A percentile compares a stretch with the other conserved stretches of the same genome.
Conservation (phyloP, 805 yeast genomes). For the Yamadazyma sp. region DNA sequence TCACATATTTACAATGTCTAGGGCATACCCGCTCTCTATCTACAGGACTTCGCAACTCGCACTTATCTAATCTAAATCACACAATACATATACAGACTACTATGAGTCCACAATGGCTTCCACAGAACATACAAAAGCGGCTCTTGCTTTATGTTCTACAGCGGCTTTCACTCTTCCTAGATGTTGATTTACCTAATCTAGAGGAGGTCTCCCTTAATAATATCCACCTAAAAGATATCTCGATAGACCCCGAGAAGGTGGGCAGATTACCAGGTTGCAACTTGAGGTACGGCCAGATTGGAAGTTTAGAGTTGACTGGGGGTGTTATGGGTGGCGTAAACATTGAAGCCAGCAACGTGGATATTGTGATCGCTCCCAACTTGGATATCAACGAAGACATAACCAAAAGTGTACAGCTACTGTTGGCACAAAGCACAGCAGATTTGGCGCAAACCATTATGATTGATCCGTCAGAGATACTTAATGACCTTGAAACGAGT, state of each 20-base stretch:
- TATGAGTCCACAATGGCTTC: conserved; percentile 56
- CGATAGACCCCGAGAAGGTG: conserved; percentile 70
- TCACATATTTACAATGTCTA: too few species aligned
- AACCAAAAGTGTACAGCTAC: conserved; percentile 41
- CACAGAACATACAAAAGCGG: conserved; percentile 81
- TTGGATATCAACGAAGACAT: conserved; percentile 23
- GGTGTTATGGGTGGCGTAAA: conserved; percentile 71
- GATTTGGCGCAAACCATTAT: conserved; percentile 70
- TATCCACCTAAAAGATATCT: conserved; percentile 55
- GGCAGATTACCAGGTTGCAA: conserved; percentile 61
- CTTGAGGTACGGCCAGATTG: conserved; percentile 61
- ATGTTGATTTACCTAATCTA: conserved; percentile 74
- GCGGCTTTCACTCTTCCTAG: conserved; percentile 78
- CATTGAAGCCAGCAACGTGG: conserved; percentile 56
- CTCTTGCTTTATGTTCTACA: conserved; percentile 76
- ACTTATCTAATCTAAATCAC: not conserved
- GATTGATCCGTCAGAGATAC: too few species aligned
- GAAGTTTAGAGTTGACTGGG: conserved; percentile 52
- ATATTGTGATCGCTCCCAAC: conserved; percentile 41
- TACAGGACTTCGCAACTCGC: too few species aligned
- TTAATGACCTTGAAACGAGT: not conserved
- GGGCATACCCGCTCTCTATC: too few species aligned
- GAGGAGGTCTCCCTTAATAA: conserved; percentile 69
- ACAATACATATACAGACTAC: not conserved
- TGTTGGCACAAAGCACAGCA: conserved; percentile 70